Conservation (phyloP, 2,329 filamentous ascomycete species). For the Mycosphaerella sp. region DNA sequence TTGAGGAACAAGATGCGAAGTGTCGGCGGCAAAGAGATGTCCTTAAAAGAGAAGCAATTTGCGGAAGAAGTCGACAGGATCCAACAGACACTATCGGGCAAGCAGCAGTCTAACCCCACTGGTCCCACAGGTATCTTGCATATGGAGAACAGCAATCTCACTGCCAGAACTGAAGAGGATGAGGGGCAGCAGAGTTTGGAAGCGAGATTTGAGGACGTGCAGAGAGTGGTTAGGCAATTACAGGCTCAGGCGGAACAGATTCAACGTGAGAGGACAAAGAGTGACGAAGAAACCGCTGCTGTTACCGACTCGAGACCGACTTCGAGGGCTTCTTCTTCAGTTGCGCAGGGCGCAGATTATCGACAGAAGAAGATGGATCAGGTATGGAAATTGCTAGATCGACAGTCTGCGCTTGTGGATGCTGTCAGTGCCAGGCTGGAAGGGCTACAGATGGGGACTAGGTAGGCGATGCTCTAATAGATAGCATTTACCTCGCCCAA, state of each 20-base stretch:
- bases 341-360: conserved; percentile 43
- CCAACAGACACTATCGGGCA: conserved; percentile 31
- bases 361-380: conserved; percentile 58
- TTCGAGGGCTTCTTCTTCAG: conserved; percentile 45
- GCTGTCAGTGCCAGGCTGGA: conserved; percentile 59
- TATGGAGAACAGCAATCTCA: conserved; percentile 24
- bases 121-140: conserved; percentile 30
- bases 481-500: neutral
- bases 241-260: conserved; percentile 27
- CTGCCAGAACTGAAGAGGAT: conserved; percentile 12
- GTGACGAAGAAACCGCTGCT: conserved; percentile 30
- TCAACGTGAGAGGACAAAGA: conserved; percentile 12
- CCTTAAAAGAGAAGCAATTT: conserved; percentile 57
- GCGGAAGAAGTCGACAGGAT: conserved; percentile 50
- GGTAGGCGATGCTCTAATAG: neutral
- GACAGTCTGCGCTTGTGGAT: conserved; percentile 63
- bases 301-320: conserved; percentile 25
- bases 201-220: conserved; percentile 25
- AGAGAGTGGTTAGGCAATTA: conserved; percentile 27
- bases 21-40: conserved; percentile 51
- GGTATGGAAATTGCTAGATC: conserved; percentile 57
- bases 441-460: conserved; percentile 38
- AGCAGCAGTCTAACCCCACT: conserved; percentile 21
- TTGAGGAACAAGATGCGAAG: conserved; percentile 47
- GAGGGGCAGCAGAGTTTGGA: conserved; percentile 15